These are phyloP conservation scores for Agapanthus africanus DNA, from an alignment of 106 monocot genomes.

Conservation along the genomic window DNA sequence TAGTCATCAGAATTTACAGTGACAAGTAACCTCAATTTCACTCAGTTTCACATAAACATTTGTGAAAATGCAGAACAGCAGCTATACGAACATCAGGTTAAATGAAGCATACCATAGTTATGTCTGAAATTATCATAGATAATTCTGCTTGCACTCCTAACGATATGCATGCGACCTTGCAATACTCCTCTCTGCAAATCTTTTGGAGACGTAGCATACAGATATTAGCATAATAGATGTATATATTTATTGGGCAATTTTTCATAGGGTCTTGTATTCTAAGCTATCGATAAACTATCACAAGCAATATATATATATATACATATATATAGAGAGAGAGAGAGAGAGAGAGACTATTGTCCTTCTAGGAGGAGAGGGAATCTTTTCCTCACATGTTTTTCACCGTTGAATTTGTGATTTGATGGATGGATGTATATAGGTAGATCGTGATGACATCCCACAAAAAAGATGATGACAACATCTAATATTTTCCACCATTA, in stretches of 20 bases:
- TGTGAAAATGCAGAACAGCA: not conserved
- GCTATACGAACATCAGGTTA: not conserved
- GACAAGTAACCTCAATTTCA: not conserved
- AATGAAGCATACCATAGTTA: conserved; percentile 46
- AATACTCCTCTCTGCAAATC: conserved; percentile 72
- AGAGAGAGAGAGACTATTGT: no score
- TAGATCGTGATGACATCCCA: no score
- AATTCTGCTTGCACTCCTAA: conserved; percentile 63
- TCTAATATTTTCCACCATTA: no score
- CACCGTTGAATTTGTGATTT: no score
- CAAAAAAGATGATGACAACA: no score
- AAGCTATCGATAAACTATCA: no score
- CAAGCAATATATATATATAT: no score
- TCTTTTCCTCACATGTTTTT: no score
- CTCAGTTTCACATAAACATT: not conserved
- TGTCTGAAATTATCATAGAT: conserved; percentile 60
- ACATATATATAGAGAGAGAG: no score
- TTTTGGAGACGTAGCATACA: conserved; percentile 17
- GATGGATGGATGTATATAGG: no score
- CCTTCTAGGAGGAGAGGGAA: no score
- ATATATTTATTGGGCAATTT: not conserved
- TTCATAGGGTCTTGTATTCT: not conserved
- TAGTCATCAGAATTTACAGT: not conserved
- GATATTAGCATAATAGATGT: conserved; percentile 1
- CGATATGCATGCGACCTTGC: conserved; percentile 38